These are phyloP conservation scores for Nakazawaea sp. DNA, from an alignment of 805 yeast genomes.

Conservation along the genomic window DNA sequence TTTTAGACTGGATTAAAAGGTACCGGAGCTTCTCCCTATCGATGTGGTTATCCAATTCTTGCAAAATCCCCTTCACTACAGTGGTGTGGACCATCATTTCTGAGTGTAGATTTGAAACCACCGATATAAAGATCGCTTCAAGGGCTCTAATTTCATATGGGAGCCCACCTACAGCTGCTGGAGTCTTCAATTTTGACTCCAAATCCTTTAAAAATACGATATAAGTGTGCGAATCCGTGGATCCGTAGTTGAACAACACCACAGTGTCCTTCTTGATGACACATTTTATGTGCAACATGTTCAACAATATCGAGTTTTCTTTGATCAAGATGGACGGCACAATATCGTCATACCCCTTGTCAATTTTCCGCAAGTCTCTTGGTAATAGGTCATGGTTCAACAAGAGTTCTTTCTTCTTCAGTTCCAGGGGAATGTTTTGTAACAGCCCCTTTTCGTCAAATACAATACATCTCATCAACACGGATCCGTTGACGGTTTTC, in stretches of 20 bases:
- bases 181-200: constrained; percentile 28
- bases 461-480: constrained; percentile 35
- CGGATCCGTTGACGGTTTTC: constrained; percentile 8
- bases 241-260: constrained; percentile 40
- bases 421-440: constrained; percentile 36
- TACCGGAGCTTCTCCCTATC: constrained; percentile 75
- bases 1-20: constrained; percentile 77
- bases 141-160: constrained; percentile 90
- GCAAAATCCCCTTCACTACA: constrained; percentile 64
- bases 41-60: constrained; percentile 75
- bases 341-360: constrained; percentile 38
- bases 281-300: constrained; percentile 43
- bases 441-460: constrained; percentile 39
- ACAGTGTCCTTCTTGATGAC: constrained; percentile 45
- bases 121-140: constrained; percentile 80
- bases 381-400: constrained; percentile 39
- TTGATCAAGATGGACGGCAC: constrained; percentile 51
- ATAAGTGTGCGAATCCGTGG: constrained; percentile 37
- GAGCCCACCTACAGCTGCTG: constrained; percentile 28
- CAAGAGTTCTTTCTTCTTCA: constrained; percentile 35
- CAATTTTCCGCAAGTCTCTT: constrained; percentile 48
- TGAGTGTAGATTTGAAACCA: constrained; percentile 67
- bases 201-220: constrained; percentile 36
- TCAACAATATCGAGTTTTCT: constrained; percentile 38
- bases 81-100: constrained; percentile 84